Evolutionary conservation across 257 asterid genomes (phyloP).

Genomic region (Eucommia ulmoides): DNA sequence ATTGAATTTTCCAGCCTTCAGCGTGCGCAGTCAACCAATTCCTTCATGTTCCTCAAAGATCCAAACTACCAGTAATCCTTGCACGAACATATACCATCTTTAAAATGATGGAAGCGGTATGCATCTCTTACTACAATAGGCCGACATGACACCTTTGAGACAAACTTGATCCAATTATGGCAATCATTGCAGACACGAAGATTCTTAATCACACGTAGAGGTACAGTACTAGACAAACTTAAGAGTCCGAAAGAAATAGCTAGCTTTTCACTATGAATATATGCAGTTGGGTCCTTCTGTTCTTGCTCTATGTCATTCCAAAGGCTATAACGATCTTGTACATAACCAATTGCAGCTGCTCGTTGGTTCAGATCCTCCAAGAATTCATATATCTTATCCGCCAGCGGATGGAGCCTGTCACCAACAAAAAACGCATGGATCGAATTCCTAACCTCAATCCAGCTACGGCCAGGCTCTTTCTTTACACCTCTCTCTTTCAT

Average conservation of each 20-base stretch:
- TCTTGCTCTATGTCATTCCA: slow-evolving; percentile 2
- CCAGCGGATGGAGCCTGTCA: not conserved
- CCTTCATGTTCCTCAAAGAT: too few species aligned
- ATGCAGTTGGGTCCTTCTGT: slow-evolving; percentile 2
- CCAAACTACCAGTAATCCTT: not conserved
- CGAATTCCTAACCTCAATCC: not conserved
- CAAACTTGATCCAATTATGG: slow-evolving; percentile 1
- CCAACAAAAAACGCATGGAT: slow-evolving; percentile 2
- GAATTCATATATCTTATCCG: not conserved
- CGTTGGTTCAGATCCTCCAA: slow-evolving; percentile 2
- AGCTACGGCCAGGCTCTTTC: slow-evolving; percentile 4
- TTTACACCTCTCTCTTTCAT: slow-evolving; percentile 4
- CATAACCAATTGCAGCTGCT: slow-evolving; percentile 1
- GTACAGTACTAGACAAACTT: not conserved
- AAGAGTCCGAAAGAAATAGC: not conserved
- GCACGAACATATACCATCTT: slow-evolving; percentile 1
- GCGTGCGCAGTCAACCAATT: too few species aligned
- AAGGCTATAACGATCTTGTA: slow-evolving; percentile 2
- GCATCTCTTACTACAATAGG: slow-evolving; percentile 3
- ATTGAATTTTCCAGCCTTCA: too few species aligned
- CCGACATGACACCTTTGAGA: not conserved
- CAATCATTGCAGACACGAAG: slow-evolving; percentile 1
- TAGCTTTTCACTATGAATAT: not conserved
- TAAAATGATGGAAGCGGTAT: slow-evolving; percentile 4
- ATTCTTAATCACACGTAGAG: not conserved